Evolutionary conservation across 2,329 filamentous ascomycete genomes (phyloP).

Genomic region (Orbilia blumenaviensis): DNA sequence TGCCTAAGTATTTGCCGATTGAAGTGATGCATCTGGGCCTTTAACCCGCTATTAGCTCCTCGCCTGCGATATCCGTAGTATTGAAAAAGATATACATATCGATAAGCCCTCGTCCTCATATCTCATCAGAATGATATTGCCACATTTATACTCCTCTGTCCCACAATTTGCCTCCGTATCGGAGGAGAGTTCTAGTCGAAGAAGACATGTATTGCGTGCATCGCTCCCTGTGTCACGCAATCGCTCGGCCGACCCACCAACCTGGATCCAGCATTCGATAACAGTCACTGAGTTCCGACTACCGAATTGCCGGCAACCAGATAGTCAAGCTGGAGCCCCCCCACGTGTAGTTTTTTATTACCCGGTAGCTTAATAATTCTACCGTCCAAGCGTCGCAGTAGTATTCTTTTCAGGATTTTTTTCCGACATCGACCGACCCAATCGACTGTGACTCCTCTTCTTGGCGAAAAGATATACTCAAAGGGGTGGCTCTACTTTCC

Average conservation of each 20-base stretch:
- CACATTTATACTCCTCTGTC: neutral
- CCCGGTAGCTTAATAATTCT: neutral
- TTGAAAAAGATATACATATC: no score
- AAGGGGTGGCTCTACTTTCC: neutral
- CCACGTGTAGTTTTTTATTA: conserved; percentile 9
- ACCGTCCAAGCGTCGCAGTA: neutral
- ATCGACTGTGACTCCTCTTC: neutral
- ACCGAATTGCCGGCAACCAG: conserved; percentile 32
- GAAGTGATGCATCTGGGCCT: neutral
- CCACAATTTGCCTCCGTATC: conserved; percentile 2
- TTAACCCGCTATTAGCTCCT: neutral
- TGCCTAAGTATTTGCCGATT: neutral
- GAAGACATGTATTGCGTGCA: conserved; percentile 30
- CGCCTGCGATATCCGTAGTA: neutral
- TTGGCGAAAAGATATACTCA: no score
- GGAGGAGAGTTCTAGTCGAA: neutral
- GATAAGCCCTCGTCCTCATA: no score
- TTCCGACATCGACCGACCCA: neutral
- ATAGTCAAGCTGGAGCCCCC: neutral
- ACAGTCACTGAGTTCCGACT: conserved; percentile 13
- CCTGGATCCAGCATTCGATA: conserved; percentile 26
- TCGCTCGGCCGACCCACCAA: conserved; percentile 33
- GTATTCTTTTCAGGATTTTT: neutral
- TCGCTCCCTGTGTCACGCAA: conserved; percentile 45
- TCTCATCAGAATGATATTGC: neutral